Percentiles rank a stretch among this genome's conserved stretches.
These are phyloP conservation scores for Simmondsia chinensis DNA, from an alignment of 148 eudicot species.

Conservation along the genomic window DNA sequence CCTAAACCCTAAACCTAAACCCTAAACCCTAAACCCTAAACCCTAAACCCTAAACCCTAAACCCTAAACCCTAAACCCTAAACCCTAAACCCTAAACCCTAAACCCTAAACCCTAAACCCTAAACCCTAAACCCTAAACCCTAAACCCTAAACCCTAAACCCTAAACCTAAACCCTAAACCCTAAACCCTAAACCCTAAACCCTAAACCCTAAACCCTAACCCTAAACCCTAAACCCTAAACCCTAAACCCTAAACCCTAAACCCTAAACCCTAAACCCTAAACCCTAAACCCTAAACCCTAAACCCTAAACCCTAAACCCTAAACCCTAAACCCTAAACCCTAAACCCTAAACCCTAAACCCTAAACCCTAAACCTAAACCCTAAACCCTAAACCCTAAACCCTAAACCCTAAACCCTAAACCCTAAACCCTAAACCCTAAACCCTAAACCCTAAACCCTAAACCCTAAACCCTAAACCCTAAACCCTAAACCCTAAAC, in stretches of 20 bases:
- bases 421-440: conserved; percentile 20
- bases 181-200: conserved; percentile 8
- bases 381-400: conserved; percentile 13
- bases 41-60: background rate
- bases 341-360: conserved; percentile 26
- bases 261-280: conserved; percentile 22
- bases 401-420: conserved; percentile 16
- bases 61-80: background rate
- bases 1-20: conserved; percentile 3
- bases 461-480: conserved; percentile 20
- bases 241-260: conserved; percentile 18
- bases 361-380: conserved; percentile 19
- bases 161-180: conserved; percentile 5
- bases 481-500: conserved; percentile 21
- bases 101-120: conserved; percentile 6
- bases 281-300: conserved; percentile 24
- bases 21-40: background rate
- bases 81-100: conserved; percentile 1
- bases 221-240: conserved; percentile 18
- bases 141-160: conserved; percentile 6
- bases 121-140: conserved; percentile 6
- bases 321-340: conserved; percentile 24
- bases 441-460: conserved; percentile 17
- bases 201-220: conserved; percentile 8
- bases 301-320: conserved; percentile 22